Base-by-base conservation (phyloP, 305 asterid species). In the Andrographis paniculata region DNA sequence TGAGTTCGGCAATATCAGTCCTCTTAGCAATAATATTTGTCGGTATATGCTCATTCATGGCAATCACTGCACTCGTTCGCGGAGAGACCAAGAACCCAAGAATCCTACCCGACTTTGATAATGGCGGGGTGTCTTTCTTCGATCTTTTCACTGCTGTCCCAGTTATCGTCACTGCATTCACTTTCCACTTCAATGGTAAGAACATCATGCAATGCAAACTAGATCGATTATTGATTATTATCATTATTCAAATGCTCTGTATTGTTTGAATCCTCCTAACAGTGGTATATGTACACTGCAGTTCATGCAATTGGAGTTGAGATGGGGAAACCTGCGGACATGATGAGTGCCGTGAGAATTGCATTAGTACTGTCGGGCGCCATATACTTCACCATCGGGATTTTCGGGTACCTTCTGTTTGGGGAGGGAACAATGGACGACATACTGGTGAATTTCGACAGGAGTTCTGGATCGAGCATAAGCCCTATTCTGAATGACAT, bases 221-320 rank as follows among this genome's bases (percentile, higher is more conserved):
- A n/a, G n/a, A n/a, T n/a, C n/a, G n/a, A n/a, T n/a, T n/a, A n/a
- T n/a, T n/a, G n/a, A n/a, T n/a, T n/a, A n/a, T n/a, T n/a, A n/a
- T 4, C 24, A 23, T 13, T 16, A 23, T 23, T 21, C 37, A 8
- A 23, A 46, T 22, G 3, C 1, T 14, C 17, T 2, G 21, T 33
- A 23, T 33, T 7, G 13, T 11, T 59, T n/a, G n/a, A n/a, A n/a
- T n/a, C n/a, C n/a, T n/a, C n/a, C 1, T 42, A n/a, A 19, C 13
- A 28, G 12, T 53, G 1, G 18, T 36, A 17, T 30, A 42, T 23
- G 16, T 41, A 24, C 13, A n/a, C 16, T 58, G 69, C 74, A 89
- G 98, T 89, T 63, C 98, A 89, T 55, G 77, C 96, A 11, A 89
- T 89, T 43, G 94, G 85, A 33, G 71, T 82, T 24, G 98, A 86